Conservation (phyloP, 2,329 filamentous ascomycete species). For the Epichloe bromicola region DNA sequence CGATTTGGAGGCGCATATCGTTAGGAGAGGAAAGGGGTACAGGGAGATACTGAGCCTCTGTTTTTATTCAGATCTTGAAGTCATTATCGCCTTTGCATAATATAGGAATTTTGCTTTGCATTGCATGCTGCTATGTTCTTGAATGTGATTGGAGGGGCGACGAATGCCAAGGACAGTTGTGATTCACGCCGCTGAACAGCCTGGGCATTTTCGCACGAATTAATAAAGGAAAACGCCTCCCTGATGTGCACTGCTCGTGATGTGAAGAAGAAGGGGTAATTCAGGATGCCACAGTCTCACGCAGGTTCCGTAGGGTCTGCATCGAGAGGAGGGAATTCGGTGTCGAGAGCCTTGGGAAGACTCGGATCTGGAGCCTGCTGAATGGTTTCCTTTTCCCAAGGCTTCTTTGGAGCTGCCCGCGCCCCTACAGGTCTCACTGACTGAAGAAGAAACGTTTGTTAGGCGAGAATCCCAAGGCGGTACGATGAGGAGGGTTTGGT, state of each 20-base stretch:
- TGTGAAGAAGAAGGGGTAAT: not conserved
- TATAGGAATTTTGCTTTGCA: slow-evolving; percentile 9
- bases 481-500: not conserved
- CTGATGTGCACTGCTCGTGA: not conserved
- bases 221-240: not conserved
- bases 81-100: slow-evolving; percentile 10
- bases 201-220: not conserved
- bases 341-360: slow-evolving; percentile 17
- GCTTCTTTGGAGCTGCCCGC: slow-evolving; percentile 41
- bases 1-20: slow-evolving; percentile 48
- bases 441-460: slow-evolving; percentile 14
- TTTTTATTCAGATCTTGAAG: slow-evolving; percentile 7
- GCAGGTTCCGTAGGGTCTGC: not conserved
- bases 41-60: not conserved
- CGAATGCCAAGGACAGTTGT: not conserved
- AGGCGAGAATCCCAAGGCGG: not conserved
- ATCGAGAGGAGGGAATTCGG: slow-evolving; percentile 25
- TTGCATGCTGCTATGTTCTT: slow-evolving; percentile 1
- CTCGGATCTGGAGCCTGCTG: slow-evolving; percentile 10
- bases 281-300: not conserved
- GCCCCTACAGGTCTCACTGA: slow-evolving; percentile 35
- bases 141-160: not conserved
- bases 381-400: slow-evolving; percentile 59
- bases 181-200: not conserved
- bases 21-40: slow-evolving; percentile 15